These are phyloP conservation scores for Tuber magnatum DNA, from an alignment of 495 filamentous ascomycete species.

Conservation along the genomic window DNA sequence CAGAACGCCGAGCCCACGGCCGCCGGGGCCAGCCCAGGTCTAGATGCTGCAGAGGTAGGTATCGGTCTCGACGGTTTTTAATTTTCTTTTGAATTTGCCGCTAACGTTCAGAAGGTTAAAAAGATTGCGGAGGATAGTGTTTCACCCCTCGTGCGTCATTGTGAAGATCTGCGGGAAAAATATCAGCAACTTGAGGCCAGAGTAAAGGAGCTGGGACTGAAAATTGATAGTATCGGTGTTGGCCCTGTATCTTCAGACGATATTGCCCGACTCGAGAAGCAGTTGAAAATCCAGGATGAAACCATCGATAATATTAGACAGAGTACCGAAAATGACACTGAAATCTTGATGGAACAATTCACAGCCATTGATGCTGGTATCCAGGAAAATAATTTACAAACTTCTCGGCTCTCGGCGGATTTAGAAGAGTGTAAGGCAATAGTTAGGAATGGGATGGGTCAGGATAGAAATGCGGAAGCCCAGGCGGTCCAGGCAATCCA, in stretches of 20 bases:
- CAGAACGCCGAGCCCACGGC: neutral
- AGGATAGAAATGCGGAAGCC: neutral
- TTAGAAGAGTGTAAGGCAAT: neutral
- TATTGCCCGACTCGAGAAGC: slow-evolving; percentile 16
- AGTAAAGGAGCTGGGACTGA: neutral
- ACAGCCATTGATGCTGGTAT: slow-evolving; percentile 3
- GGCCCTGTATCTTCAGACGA: slow-evolving; percentile 23
- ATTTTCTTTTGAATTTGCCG: neutral
- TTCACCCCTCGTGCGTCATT: neutral
- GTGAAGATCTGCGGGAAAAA: neutral
- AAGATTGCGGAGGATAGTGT: neutral
- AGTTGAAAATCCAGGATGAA: slow-evolving; percentile 26
- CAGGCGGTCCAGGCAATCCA: neutral
- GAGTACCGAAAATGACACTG: slow-evolving; percentile 20
- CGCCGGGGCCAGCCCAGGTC: neutral
- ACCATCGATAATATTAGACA: slow-evolving; percentile 20
- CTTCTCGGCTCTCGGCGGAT: neutral
- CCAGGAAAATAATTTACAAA: neutral
- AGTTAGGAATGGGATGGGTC: neutral
- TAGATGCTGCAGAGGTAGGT: neutral
- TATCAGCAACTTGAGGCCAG: neutral
- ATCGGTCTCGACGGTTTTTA: neutral
- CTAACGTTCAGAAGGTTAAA: neutral
- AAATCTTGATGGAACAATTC: slow-evolving; percentile 16
- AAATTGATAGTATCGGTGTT: neutral